Evolutionary conservation across 805 yeast species (phyloP), one percentile per base, ranked within the genome.

Genomic region (Yarrowia keelungensis): DNA sequence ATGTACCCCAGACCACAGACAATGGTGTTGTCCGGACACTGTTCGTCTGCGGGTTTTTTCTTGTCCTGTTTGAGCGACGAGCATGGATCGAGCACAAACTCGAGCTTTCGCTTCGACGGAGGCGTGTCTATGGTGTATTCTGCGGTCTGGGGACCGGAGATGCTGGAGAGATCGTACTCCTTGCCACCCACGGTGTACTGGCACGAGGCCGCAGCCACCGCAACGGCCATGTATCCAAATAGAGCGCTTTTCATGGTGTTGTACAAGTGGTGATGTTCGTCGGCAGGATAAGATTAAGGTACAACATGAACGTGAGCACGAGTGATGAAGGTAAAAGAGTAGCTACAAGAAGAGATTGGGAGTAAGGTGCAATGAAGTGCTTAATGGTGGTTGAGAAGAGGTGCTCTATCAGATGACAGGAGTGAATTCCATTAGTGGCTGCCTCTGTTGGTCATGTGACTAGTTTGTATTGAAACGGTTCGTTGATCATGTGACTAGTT

Each of bases 41-140:
- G 82, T 7, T 73, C 72, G 10, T 82, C 79, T 9, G 80, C 75
- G 0, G 77, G 75, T 3, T 73, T 75, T 11, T 79, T 77, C 10
- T 75, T 78, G 11, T 75, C 75, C 22, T 74, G 70, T 26, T 77
- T 74, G n/a, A 83, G 76, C 0, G 84, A 79, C 56, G 85, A 87
- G 79, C 97, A 91, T 9, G 92, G 81, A 64, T 91, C 89, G 45
- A 93, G 71, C 74, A 83, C 86, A 93, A 97, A 91, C 2, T 85
- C 82, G 42, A 82, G 77, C 62, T 80, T 83, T 1, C 90, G 85
- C 41, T 77, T 79, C 12, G 94, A 85, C 1, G 99, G 98, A 16
- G 98, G 98, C 11, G 97, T 91, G 53, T 83, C 84, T 41, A 77
- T 79, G 16, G 81, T 72, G 5, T 73, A 46, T 7, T 81, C 74